Conservation (phyloP, 2,329 filamentous ascomycete species). For the Cladosporium sp. region DNA sequence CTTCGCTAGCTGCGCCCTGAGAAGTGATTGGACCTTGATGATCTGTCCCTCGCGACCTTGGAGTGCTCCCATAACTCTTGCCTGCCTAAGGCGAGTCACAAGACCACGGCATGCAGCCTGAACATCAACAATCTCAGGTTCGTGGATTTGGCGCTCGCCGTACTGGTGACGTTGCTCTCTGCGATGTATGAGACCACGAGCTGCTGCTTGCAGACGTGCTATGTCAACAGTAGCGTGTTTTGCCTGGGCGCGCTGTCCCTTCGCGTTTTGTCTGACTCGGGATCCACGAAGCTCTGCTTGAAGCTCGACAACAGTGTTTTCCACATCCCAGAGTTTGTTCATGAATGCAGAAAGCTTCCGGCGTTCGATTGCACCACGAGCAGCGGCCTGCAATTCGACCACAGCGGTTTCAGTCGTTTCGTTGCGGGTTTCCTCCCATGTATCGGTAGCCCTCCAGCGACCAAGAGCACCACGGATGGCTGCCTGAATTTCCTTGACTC, state of each 20-base stretch:
- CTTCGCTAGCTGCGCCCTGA: slow-evolving; percentile 64
- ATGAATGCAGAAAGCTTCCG: slow-evolving; percentile 78
- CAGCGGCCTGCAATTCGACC: slow-evolving; percentile 44
- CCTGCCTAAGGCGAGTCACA: slow-evolving; percentile 41
- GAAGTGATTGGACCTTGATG: slow-evolving; percentile 64
- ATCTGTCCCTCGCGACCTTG: slow-evolving; percentile 42
- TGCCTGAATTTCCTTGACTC: slow-evolving; percentile 47
- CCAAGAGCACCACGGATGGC: slow-evolving; percentile 56
- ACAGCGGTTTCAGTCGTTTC: slow-evolving; percentile 39
- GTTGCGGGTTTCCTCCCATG: slow-evolving; percentile 45
- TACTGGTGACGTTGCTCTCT: slow-evolving; percentile 39
- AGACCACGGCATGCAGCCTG: slow-evolving; percentile 48
- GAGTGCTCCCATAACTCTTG: slow-evolving; percentile 34
- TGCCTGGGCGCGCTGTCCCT: slow-evolving; percentile 61
- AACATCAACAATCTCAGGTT: slow-evolving; percentile 34
- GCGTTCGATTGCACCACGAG: slow-evolving; percentile 72
- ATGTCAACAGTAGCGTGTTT: slow-evolving; percentile 64
- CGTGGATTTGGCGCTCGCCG: slow-evolving; percentile 33
- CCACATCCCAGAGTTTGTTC: slow-evolving; percentile 85
- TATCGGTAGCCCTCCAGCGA: slow-evolving; percentile 54
- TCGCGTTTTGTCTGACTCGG: slow-evolving; percentile 45
- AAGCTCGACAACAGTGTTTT: slow-evolving; percentile 74
- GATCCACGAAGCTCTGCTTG: slow-evolving; percentile 68
- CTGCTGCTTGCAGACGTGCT: slow-evolving; percentile 55
- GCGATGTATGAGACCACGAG: slow-evolving; percentile 67